These are phyloP conservation scores for Coemansia sp. DNA, from an alignment of 192 early-diverging fungal species.

Conservation along the genomic window DNA sequence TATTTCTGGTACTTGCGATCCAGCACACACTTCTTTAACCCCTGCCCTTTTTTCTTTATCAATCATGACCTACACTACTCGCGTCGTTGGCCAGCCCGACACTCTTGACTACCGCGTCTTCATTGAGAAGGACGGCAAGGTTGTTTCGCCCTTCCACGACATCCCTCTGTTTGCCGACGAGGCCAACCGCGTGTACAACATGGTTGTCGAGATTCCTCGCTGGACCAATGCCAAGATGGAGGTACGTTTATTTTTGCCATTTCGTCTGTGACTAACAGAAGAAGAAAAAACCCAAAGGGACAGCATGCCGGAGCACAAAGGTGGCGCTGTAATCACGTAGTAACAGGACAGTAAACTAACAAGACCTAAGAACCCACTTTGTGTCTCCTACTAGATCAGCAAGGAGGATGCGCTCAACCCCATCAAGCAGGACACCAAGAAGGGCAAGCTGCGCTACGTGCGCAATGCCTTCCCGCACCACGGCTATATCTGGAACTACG, in stretches of 20 bases:
- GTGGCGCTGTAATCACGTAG: too few relatives aligned
- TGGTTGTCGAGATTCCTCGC: constrained; percentile 97
- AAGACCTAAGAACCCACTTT: too few relatives aligned
- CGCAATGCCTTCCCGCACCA: constrained; percentile 99
- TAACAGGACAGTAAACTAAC: not conserved
- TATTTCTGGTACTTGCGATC: not conserved
- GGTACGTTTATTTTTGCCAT: constrained; percentile 26
- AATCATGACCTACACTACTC: constrained; percentile 62
- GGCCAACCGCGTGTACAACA: constrained; percentile 91
- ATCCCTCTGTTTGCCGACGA: constrained; percentile 93
- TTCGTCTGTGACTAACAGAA: too few relatives aligned
- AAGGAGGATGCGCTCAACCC: constrained; percentile 97
- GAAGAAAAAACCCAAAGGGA: too few relatives aligned
- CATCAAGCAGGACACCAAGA: constrained; percentile 98
- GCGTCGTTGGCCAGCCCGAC: constrained; percentile 80
- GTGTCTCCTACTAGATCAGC: too few relatives aligned
- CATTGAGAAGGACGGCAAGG: constrained; percentile 79
- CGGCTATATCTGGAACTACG: constrained; percentile 99
- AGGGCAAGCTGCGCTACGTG: constrained; percentile 97
- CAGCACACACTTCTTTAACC: not conserved
- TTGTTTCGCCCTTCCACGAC: constrained; percentile 95
- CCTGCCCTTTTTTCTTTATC: not conserved
- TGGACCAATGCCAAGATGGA: constrained; percentile 99
- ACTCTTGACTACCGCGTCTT: constrained; percentile 85
- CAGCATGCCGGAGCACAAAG: too few relatives aligned